Evolutionary conservation across 495 filamentous ascomycete genomes (phyloP).

Genomic region (Hyaloscypha hepaticicola): DNA sequence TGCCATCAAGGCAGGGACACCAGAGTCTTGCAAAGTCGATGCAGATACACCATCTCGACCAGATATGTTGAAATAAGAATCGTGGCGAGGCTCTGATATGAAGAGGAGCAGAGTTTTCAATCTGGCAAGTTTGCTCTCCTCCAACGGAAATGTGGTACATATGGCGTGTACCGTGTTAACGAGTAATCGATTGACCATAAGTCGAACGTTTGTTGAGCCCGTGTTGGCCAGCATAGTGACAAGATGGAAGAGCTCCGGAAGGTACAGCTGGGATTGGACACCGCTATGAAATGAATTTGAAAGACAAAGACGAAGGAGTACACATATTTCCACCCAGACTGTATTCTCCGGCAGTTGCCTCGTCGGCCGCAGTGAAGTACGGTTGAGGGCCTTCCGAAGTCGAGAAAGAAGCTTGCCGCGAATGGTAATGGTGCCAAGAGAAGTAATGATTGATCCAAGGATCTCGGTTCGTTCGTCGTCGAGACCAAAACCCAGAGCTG

Average conservation of each 20-base stretch:
- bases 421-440: constrained; percentile 60
- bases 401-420: constrained; percentile 60
- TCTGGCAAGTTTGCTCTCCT: constrained; percentile 52
- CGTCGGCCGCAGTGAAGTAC: constrained; percentile 60
- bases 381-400: constrained; percentile 61
- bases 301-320: constrained; percentile 60
- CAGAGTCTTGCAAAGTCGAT: constrained; percentile 47
- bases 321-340: constrained; percentile 63
- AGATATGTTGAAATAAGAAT: constrained; percentile 37
- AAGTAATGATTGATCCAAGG: constrained; percentile 57
- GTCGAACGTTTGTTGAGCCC: constrained; percentile 51
- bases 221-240: constrained; percentile 66
- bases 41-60: constrained; percentile 44
- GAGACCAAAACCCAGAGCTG: constrained; percentile 53
- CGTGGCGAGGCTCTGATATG: constrained; percentile 54
- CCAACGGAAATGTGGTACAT: constrained; percentile 58
- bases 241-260: constrained; percentile 66
- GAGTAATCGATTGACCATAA: constrained; percentile 57
- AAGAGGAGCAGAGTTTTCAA: constrained; percentile 52
- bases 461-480: constrained; percentile 58
- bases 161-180: constrained; percentile 65
- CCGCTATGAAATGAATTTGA: constrained; percentile 64
- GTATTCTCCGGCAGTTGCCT: constrained; percentile 59
- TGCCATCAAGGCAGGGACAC: constrained; percentile 43
- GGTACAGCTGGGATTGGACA: constrained; percentile 60